Conservation (phyloP, 352 stramenopile genomes). For the Thraustotheca clavata region DNA sequence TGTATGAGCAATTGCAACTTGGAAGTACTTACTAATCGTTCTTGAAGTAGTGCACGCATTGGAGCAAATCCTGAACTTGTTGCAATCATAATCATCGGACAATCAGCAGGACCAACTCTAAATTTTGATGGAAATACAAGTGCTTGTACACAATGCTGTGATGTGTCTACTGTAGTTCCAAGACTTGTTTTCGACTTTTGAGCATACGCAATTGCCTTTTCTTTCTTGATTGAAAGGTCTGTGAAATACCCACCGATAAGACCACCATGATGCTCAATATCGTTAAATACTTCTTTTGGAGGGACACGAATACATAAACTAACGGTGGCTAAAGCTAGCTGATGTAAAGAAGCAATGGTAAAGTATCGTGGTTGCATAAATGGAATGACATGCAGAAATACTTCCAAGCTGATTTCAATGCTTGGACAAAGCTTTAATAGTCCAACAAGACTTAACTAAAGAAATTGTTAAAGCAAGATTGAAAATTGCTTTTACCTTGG, state of each 20-base stretch:
- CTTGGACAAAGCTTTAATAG: slow-evolving; percentile 78
- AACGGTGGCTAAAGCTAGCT: slow-evolving; percentile 84
- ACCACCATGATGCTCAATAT: background rate
- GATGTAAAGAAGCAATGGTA: slow-evolving; percentile 95
- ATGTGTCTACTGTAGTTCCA: background rate
- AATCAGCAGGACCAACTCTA: slow-evolving; percentile 40
- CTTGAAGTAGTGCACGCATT: slow-evolving; percentile 95
- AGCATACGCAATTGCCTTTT: background rate
- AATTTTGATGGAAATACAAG: slow-evolving; percentile 22
- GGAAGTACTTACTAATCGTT: slow-evolving; percentile 38
- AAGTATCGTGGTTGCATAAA: slow-evolving; percentile 94
- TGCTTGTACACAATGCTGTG: background rate
- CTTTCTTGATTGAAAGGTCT: slow-evolving; percentile 3
- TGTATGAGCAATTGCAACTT: background rate
- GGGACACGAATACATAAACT: slow-evolving; percentile 95
- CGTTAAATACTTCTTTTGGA: slow-evolving; percentile 39
- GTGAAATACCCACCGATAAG: background rate
- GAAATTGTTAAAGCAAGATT: background rate
- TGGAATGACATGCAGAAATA: slow-evolving; percentile 90
- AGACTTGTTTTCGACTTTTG: background rate
- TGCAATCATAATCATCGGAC: slow-evolving; percentile 93
- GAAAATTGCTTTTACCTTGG: background rate
- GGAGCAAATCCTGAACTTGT: slow-evolving; percentile 96
- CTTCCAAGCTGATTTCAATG: slow-evolving; percentile 49
- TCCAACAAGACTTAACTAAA: slow-evolving; percentile 51